Conservation (phyloP, 2,329 filamentous ascomycete genomes). For the Aureobasidium sp. region DNA sequence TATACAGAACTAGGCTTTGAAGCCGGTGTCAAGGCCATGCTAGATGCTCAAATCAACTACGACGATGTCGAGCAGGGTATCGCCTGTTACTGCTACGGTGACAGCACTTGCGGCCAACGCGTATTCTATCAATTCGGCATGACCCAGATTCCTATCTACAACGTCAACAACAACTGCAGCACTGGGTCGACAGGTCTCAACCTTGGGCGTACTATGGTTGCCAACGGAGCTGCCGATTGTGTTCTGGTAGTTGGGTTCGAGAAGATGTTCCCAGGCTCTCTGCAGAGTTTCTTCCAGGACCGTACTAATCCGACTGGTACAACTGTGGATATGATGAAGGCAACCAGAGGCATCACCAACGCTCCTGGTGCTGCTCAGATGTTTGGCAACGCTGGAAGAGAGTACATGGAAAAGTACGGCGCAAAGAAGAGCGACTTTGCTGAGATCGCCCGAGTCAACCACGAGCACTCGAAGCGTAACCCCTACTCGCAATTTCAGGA, state of each 20-base stretch:
- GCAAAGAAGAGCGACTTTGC: slow-evolving; percentile 81
- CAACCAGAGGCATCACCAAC: slow-evolving; percentile 71
- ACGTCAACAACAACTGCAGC: slow-evolving; percentile 98
- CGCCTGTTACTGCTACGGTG: slow-evolving; percentile 97
- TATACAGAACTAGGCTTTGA: slow-evolving; percentile 93
- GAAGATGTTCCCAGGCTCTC: slow-evolving; percentile 92
- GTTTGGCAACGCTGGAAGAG: slow-evolving; percentile 87
- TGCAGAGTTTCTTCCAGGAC: slow-evolving; percentile 79
- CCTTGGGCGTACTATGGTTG: slow-evolving; percentile 73
- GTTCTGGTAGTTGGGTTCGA: slow-evolving; percentile 91
- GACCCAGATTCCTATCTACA: slow-evolving; percentile 92
- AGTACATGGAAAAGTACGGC: slow-evolving; percentile 95
- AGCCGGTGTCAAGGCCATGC: slow-evolving; percentile 78
- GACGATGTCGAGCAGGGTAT: slow-evolving; percentile 92
- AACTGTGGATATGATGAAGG: slow-evolving; percentile 68
- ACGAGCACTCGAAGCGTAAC: slow-evolving; percentile 83
- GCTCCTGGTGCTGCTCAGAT: slow-evolving; percentile 83
- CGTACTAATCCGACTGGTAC: slow-evolving; percentile 71
- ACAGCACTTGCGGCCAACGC: slow-evolving; percentile 88
- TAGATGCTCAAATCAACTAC: slow-evolving; percentile 82
- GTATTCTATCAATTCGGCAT: slow-evolving; percentile 99
- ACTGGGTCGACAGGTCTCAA: slow-evolving; percentile 87
- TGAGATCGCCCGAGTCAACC: slow-evolving; percentile 88
- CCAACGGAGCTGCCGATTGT: slow-evolving; percentile 74
- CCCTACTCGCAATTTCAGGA: slow-evolving; percentile 97